Evolutionary conservation across 1,284 basidiomycete species (phyloP).

Genomic region (Chondrostereum purpureum): DNA sequence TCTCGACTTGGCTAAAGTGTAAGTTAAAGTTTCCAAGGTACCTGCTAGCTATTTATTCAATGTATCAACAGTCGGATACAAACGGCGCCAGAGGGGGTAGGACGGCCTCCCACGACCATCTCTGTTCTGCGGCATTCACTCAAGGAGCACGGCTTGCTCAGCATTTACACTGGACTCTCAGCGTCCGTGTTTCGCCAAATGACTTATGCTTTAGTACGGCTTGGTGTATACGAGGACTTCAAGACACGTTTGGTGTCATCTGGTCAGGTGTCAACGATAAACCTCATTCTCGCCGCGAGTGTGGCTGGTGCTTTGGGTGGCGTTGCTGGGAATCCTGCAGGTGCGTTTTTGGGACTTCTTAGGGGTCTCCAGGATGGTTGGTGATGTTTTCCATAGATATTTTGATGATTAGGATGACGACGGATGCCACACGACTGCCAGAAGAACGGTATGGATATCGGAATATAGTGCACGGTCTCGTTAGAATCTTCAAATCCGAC

Average conservation of each 20-base stretch:
- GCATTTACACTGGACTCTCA: slow-evolving; percentile 77
- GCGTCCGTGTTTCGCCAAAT: slow-evolving; percentile 87
- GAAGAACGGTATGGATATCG: slow-evolving; percentile 73
- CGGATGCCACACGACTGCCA: slow-evolving; percentile 69
- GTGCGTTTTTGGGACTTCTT: slow-evolving; percentile 29
- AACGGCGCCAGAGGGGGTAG: slow-evolving; percentile 41
- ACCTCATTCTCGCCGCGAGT: slow-evolving; percentile 59
- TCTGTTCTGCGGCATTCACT: slow-evolving; percentile 52
- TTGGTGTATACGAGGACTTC: slow-evolving; percentile 80
- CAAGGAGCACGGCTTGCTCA: slow-evolving; percentile 56
- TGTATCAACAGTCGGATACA: slow-evolving; percentile 63
- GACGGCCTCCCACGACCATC: slow-evolving; percentile 50
- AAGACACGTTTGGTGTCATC: slow-evolving; percentile 53
- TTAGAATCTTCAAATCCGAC: slow-evolving; percentile 63
- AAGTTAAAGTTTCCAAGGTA: slow-evolving; percentile 17
- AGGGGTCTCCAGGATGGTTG: slow-evolving; percentile 5
- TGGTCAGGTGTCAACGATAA: slow-evolving; percentile 44
- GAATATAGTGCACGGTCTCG: slow-evolving; percentile 68
- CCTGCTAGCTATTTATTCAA: background rate
- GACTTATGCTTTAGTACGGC: slow-evolving; percentile 84
- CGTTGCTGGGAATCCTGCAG: slow-evolving; percentile 75
- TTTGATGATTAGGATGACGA: slow-evolving; percentile 85
- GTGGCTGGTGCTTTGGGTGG: slow-evolving; percentile 76
- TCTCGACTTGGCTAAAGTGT: slow-evolving; percentile 85
- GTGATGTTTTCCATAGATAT: slow-evolving; percentile 52